These are phyloP conservation scores for Pseudogymnoascus verrucosus DNA, from an alignment of 2,329 filamentous ascomycete genomes.

Conservation along the genomic window DNA sequence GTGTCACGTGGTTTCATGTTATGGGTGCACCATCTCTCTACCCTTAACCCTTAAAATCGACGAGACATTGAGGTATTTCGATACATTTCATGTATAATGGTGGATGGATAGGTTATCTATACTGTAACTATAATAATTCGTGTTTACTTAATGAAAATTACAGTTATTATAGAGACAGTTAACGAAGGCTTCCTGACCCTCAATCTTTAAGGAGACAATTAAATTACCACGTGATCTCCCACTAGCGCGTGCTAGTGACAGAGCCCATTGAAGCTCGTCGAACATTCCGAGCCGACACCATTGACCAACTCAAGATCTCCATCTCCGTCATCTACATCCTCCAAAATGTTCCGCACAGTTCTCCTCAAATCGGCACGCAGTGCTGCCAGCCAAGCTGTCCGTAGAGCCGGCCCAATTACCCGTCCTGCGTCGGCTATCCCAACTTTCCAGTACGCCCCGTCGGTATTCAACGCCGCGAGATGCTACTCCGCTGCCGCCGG, in stretches of 20 bases:
- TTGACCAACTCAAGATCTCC: conserved; percentile 7
- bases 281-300: conserved; percentile 7
- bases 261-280: conserved; percentile 8
- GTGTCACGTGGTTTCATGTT: not conserved
- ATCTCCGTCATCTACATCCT: conserved; percentile 17
- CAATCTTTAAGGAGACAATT: not conserved
- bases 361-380: conserved; percentile 67
- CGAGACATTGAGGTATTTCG: not conserved
- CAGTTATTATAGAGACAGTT: not conserved
- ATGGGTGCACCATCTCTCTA: not conserved
- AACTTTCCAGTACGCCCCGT: conserved; percentile 54
- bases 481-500: conserved; percentile 79
- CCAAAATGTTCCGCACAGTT: conserved; percentile 82
- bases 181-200: not conserved
- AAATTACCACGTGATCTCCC: not conserved
- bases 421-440: conserved; percentile 54
- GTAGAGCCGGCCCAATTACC: conserved; percentile 46
- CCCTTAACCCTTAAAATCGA: conserved; percentile 1
- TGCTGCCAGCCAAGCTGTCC: conserved; percentile 40
- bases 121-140: not conserved
- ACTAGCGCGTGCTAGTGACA: conserved; percentile 6
- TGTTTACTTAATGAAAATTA: not conserved
- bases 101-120: not conserved
- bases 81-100: not conserved
- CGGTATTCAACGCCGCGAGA: conserved; percentile 62